Evolutionary conservation across 257 asterid species (phyloP).

Genomic region (Henckelia pumila): DNA sequence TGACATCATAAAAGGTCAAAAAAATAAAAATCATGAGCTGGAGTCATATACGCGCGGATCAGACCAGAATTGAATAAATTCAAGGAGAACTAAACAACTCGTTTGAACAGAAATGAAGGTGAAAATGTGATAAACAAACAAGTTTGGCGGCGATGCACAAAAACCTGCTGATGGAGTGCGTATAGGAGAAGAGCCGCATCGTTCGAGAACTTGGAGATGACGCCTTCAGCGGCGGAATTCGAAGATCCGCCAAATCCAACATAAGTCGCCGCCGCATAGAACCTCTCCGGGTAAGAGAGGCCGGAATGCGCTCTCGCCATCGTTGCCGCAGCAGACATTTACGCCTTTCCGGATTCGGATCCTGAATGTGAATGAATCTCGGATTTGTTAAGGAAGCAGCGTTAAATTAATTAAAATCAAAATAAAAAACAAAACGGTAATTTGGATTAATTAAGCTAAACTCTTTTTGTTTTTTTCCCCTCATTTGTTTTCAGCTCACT

Average conservation of each 20-base stretch:
- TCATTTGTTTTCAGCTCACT: no score
- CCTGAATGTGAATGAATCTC: background rate
- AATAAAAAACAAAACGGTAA: background rate
- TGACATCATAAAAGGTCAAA: no score
- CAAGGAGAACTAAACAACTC: background rate
- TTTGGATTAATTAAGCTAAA: background rate
- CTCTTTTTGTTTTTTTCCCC: no score
- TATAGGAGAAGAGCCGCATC: slow-evolving; percentile 87
- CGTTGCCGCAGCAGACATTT: slow-evolving; percentile 36
- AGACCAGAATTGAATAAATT: background rate
- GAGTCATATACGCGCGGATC: background rate
- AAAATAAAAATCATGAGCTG: background rate
- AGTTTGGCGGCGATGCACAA: background rate
- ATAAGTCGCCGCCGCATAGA: slow-evolving; percentile 89
- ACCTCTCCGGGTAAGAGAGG: slow-evolving; percentile 92
- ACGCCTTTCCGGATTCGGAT: background rate
- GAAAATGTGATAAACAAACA: background rate
- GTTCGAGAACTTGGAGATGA: slow-evolving; percentile 75
- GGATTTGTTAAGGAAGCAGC: background rate
- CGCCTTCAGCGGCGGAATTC: slow-evolving; percentile 53
- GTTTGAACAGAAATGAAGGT: background rate
- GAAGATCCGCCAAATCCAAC: slow-evolving; percentile 92
- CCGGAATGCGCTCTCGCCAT: slow-evolving; percentile 68
- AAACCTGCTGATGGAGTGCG: slow-evolving; percentile 89
- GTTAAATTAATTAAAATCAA: no score